Percentiles rank a stretch among this genome's conserved stretches.
These are phyloP conservation scores for Pseudozyma tsukubaensis DNA, from an alignment of 1,284 basidiomycete species.

Conservation along the genomic window DNA sequence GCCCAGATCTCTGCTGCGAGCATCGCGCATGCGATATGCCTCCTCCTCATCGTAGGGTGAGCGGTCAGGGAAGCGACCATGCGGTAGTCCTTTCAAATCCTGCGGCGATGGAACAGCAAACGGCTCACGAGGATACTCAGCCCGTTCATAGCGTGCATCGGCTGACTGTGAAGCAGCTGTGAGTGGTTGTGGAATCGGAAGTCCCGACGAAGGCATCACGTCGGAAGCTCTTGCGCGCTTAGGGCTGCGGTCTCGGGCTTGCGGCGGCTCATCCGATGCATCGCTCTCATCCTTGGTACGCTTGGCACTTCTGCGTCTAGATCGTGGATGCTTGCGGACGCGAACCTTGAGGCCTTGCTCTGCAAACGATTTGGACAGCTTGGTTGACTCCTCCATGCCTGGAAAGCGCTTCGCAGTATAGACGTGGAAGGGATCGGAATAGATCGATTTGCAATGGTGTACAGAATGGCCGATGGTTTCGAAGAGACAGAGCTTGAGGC, in stretches of 20 bases:
- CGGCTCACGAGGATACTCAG: conserved; percentile 20
- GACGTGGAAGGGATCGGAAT: conserved; percentile 62
- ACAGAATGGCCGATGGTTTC: conserved; percentile 80
- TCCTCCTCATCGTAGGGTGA: conserved; percentile 24
- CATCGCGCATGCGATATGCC: conserved; percentile 15
- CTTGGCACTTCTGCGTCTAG: conserved; percentile 41
- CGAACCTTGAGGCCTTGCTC: conserved; percentile 65
- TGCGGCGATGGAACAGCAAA: conserved; percentile 1
- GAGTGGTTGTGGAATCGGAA: conserved; percentile 22
- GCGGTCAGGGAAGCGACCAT: not conserved
- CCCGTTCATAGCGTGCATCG: conserved; percentile 25
- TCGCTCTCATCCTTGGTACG: conserved; percentile 47
- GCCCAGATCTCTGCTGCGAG: conserved; percentile 14
- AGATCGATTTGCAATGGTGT: conserved; percentile 65
- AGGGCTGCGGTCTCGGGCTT: conserved; percentile 25
- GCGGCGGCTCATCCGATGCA: conserved; percentile 24
- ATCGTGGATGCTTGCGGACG: conserved; percentile 63
- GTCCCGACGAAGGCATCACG: conserved; percentile 17
- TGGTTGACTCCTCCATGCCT: conserved; percentile 65
- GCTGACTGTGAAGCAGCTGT: conserved; percentile 16
- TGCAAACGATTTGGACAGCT: conserved; percentile 60
- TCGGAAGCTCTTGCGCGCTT: conserved; percentile 39
- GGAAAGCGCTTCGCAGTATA: conserved; percentile 65
- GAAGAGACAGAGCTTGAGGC: conserved; percentile 83
- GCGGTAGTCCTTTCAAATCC: conserved; percentile 1